phyloP scores from a whole-genome alignment of 768 basidiomycete species.

The Trametes sanguinea region DNA sequence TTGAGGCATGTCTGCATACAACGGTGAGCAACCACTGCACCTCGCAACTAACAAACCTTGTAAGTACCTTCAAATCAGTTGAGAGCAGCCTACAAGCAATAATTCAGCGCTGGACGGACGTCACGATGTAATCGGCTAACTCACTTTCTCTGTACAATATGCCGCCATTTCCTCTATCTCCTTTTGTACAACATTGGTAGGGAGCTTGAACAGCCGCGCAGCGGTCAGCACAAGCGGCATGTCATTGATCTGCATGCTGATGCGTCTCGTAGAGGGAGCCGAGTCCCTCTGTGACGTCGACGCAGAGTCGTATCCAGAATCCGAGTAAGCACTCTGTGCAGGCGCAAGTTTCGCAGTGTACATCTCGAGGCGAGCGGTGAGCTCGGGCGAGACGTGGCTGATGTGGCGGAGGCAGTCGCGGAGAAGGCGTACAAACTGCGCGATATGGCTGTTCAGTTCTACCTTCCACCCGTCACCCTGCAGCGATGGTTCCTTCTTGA shows the following conservation, averaged over 20 bases:
- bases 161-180: constrained; percentile 71
- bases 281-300: constrained; percentile 64
- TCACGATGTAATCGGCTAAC: constrained; percentile 10
- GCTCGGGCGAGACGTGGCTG: constrained; percentile 81
- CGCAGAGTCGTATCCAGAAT: constrained; percentile 68
- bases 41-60: neutral
- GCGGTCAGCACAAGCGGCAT: constrained; percentile 78
- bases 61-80: constrained; percentile 78
- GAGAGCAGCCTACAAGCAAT: constrained; percentile 66
- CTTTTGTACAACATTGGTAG: constrained; percentile 62
- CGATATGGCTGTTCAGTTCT: constrained; percentile 91
- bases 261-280: constrained; percentile 37
- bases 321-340: constrained; percentile 48
- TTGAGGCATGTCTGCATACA: constrained; percentile 77
- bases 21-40: constrained; percentile 10
- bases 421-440: constrained; percentile 83
- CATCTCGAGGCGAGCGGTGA: constrained; percentile 77
- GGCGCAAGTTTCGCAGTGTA: constrained; percentile 83
- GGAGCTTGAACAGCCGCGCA: constrained; percentile 72
- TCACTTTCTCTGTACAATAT: constrained; percentile 76
- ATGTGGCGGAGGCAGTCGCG: constrained; percentile 74
- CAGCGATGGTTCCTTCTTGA: constrained; percentile 87
- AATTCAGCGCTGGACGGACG: neutral
- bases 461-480: constrained; percentile 89
- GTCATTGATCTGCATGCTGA: constrained; percentile 56